Conservation (phyloP, 2,329 filamentous ascomycete species). For the Emergomyces orientalis region DNA sequence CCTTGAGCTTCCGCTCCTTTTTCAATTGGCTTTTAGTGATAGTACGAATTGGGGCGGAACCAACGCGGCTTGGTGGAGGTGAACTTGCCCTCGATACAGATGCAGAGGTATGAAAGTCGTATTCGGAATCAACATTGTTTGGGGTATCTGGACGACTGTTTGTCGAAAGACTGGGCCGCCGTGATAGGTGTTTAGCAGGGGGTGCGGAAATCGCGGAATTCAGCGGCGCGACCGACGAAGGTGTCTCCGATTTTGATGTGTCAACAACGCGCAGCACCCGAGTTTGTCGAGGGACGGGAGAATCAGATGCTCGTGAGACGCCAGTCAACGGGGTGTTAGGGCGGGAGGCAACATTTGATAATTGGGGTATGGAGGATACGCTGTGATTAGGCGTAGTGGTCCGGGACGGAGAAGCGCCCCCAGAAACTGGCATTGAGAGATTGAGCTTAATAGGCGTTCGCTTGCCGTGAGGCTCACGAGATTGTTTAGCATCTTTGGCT, state of each 20-base stretch:
- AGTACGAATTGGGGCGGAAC: conserved; percentile 49
- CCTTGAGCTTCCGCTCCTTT: conserved; percentile 47
- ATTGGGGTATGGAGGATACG: conserved; percentile 14
- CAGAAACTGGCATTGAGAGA: conserved; percentile 20
- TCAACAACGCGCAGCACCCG: conserved; percentile 49
- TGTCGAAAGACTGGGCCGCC: conserved; percentile 42
- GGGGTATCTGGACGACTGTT: conserved; percentile 52
- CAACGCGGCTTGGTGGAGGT: conserved; percentile 45
- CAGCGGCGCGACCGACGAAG: conserved; percentile 15
- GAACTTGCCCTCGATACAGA: conserved; percentile 53
- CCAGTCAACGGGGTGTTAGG: conserved; percentile 40
- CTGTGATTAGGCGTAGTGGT: conserved; percentile 19
- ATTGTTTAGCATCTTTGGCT: background rate
- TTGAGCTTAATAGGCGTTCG: conserved; percentile 29
- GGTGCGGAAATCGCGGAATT: conserved; percentile 27
- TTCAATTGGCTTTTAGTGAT: conserved; percentile 55
- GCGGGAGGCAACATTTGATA: conserved; percentile 34
- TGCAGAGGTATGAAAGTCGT: conserved; percentile 48
- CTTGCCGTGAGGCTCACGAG: conserved; percentile 17
- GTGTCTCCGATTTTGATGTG: conserved; percentile 45
- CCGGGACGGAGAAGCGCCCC: conserved; percentile 17
- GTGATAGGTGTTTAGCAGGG: conserved; percentile 25
- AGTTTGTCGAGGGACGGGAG: conserved; percentile 33
- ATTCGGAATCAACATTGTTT: conserved; percentile 51
- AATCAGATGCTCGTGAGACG: conserved; percentile 31